These are phyloP conservation scores for Isatis tinctoria DNA, from an alignment of 345 rosid genomes.

Conservation along the genomic window DNA sequence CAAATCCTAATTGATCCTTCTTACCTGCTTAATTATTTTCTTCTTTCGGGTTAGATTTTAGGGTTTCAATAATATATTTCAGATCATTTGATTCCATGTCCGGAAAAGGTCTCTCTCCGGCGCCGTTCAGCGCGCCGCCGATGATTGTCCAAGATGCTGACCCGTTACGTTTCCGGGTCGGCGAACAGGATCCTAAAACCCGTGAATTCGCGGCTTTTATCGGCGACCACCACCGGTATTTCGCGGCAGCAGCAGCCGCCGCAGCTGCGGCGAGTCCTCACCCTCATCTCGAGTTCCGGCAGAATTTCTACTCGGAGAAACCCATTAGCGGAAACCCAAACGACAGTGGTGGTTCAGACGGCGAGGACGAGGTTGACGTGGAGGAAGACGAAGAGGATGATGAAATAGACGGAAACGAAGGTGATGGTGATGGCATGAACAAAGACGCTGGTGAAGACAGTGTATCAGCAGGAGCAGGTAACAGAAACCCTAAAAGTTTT, in stretches of 20 bases:
- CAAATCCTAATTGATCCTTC: not conserved
- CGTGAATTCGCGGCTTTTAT: constrained; percentile 33
- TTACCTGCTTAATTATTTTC: not conserved
- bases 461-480: constrained; percentile 30
- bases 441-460: constrained; percentile 17
- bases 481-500: not conserved
- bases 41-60: not conserved
- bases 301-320: constrained; percentile 30
- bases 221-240: constrained; percentile 33
- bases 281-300: constrained; percentile 27
- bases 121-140: constrained; percentile 20
- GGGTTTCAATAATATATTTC: not conserved
- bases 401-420: constrained; percentile 28
- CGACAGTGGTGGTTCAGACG: constrained; percentile 39
- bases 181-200: constrained; percentile 31
- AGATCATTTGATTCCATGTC: constrained; percentile 22
- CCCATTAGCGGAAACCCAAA: constrained; percentile 14
- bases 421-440: constrained; percentile 11
- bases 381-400: constrained; percentile 34
- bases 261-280: constrained; percentile 32
- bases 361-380: constrained; percentile 21
- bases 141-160: constrained; percentile 33
- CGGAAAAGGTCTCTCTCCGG: constrained; percentile 23
- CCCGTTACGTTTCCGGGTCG: constrained; percentile 37
- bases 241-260: constrained; percentile 34